phyloP scores from a whole-genome alignment of 305 asterid species.

The Salvia sclarea region DNA sequence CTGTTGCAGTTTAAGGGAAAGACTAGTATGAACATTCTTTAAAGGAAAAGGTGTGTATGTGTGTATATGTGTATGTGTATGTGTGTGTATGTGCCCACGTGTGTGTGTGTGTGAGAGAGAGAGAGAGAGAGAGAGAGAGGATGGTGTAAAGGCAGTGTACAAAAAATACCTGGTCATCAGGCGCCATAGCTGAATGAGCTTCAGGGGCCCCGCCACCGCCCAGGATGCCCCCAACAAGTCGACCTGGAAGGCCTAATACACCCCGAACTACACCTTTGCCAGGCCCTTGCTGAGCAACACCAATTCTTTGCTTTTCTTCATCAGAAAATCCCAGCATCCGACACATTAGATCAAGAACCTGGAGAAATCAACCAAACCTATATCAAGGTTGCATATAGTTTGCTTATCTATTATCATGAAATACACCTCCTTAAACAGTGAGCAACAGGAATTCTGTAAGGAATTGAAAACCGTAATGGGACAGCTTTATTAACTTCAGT shows the following conservation, averaged over 20 bases:
- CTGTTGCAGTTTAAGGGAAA: not conserved
- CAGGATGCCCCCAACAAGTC: constrained; percentile 86
- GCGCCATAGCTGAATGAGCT: constrained; percentile 45
- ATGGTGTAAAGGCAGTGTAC: not conserved
- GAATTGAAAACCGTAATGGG: not conserved
- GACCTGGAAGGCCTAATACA: constrained; percentile 91
- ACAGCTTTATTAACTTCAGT: constrained; percentile 9
- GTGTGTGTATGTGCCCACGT: not conserved
- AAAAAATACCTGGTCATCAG: constrained; percentile 79
- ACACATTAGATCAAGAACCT: constrained; percentile 95
- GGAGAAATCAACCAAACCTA: constrained; percentile 18
- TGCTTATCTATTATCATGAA: not conserved
- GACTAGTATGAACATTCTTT: constrained; percentile 3
- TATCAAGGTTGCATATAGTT: constrained; percentile 8
- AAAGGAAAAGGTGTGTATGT: not conserved
- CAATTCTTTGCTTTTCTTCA: constrained; percentile 93
- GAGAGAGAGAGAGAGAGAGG: constrained; percentile 1
- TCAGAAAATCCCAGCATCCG: constrained; percentile 97
- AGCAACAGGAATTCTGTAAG: not conserved
- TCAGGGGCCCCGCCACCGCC: constrained; percentile 63
- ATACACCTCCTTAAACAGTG: not conserved
- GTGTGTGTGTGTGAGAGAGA: not conserved
- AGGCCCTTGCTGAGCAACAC: constrained; percentile 80
- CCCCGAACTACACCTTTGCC: constrained; percentile 98
- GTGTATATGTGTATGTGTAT: not conserved